Evolutionary conservation across 2,329 filamentous ascomycete species (phyloP).

Genomic region (Fusarium fujikuroi): DNA sequence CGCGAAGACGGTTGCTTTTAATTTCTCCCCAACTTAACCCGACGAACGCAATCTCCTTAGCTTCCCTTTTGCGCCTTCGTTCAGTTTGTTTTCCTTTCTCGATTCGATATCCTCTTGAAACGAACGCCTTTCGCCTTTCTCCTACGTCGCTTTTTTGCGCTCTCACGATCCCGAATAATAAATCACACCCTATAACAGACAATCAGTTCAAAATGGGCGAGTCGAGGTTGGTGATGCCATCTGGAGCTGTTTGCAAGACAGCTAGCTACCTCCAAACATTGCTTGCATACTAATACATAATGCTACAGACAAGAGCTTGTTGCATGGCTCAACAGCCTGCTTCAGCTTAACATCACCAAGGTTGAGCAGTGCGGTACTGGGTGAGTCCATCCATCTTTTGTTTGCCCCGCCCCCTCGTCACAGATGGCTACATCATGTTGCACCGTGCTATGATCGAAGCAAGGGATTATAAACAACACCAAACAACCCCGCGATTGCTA

Average conservation of each 20-base stretch:
- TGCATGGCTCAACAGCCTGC: conserved; percentile 95
- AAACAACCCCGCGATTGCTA: conserved; percentile 27
- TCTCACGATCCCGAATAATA: conserved; percentile 30
- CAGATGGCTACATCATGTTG: conserved; percentile 23
- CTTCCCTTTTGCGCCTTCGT: conserved; percentile 18
- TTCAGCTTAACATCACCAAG: conserved; percentile 98
- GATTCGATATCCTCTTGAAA: conserved; percentile 12
- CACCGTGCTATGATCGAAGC: conserved; percentile 35
- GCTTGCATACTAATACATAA: conserved; percentile 29
- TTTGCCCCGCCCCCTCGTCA: conserved; percentile 44
- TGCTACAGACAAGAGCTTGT: conserved; percentile 91
- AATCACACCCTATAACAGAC: conserved; percentile 14
- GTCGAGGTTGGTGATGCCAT: conserved; percentile 53
- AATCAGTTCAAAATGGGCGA: conserved; percentile 57
- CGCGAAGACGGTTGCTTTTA: conserved; percentile 42
- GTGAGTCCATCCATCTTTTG: conserved; percentile 63
- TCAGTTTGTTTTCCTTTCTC: conserved; percentile 1
- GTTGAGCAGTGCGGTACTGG: conserved; percentile 99
- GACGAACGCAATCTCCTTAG: conserved; percentile 39
- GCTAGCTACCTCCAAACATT: not conserved
- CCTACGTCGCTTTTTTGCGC: not conserved
- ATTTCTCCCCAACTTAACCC: conserved; percentile 45
- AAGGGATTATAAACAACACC: conserved; percentile 20
- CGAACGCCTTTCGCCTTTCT: not conserved
- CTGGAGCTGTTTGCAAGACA: not conserved